phyloP scores from a whole-genome alignment of 192 early-diverging fungal species.

The Gonapodya sp. region DNA sequence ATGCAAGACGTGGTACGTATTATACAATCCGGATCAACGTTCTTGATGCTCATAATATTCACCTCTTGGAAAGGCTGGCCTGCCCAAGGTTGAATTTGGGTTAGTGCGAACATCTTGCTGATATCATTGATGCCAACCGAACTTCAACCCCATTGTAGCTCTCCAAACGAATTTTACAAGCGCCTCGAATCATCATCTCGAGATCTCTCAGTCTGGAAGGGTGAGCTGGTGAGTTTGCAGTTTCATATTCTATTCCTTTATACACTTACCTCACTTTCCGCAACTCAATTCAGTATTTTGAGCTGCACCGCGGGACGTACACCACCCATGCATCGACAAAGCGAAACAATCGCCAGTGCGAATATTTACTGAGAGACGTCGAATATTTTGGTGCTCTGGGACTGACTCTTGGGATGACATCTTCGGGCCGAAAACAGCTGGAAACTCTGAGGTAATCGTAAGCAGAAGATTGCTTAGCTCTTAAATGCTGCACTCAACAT shows the following conservation, averaged over 20 bases:
- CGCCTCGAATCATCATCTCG: slow-evolving; percentile 55
- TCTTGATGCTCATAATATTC: neutral
- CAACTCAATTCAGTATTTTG: slow-evolving; percentile 69
- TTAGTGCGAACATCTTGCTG: too few relatives aligned
- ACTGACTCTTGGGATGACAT: neutral
- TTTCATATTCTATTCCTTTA: neutral
- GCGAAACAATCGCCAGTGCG: slow-evolving; percentile 72
- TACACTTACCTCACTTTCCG: neutral
- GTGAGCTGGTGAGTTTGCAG: slow-evolving; percentile 62
- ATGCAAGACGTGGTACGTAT: slow-evolving; percentile 48
- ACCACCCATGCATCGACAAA: slow-evolving; percentile 85
- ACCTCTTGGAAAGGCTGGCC: slow-evolving; percentile 48
- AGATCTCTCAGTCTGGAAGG: slow-evolving; percentile 78
- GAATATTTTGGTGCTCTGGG: slow-evolving; percentile 51
- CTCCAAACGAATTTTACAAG: slow-evolving; percentile 76
- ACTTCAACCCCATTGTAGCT: too few relatives aligned
- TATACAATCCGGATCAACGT: slow-evolving; percentile 17
- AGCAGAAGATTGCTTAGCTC: too few relatives aligned
- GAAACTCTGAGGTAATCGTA: too few relatives aligned
- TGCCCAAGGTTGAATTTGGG: slow-evolving; percentile 62
- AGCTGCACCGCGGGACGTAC: slow-evolving; percentile 96
- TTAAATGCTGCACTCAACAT: too few relatives aligned
- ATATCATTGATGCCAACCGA: too few relatives aligned
- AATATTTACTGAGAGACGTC: slow-evolving; percentile 74
- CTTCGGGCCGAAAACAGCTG: too few relatives aligned